Base-by-base conservation (phyloP, 2,329 filamentous ascomycete genomes). In the Ampelomyces quisqualis region DNA sequence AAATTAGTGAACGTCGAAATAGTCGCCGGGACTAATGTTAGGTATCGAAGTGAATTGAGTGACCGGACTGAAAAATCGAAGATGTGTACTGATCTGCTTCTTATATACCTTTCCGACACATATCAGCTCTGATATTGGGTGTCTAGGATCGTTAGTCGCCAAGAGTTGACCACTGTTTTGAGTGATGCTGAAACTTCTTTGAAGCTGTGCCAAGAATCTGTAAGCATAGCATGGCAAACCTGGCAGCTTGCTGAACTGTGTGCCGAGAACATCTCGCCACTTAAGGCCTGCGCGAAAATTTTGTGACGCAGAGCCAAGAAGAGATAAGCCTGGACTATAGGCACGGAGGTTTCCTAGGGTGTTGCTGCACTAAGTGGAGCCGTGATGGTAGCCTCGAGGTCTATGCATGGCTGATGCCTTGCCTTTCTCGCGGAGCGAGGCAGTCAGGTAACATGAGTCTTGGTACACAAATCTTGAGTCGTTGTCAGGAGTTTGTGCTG, bases 181-280 rank as follows among this genome's bases (percentile, higher is more conserved):
- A 51, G 39, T 48, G 52, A 55, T 50, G 45, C 63, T 67, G 64
- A 68, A 68, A 68, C 64, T 65, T 67, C 57, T 53, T 43, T 67
- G 64, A 67, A 57, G 63, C 64, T 51, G 45, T 49, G 64, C 64
- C 64, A 67, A 67, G 62, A 51, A 31, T 17, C 35, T 37, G 45
- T 47, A 58, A 55, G 53, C 48, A 51, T 46, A 55, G 49, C 53
- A 55, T 55, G 50, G 60, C 49, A 58, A 47, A 43, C 41, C 34
- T 51, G 45, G 46, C 48, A 54, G 38, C 47, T 40, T 40, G 33
- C 36, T 43, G 41, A 40, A 37, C 35, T 38, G 34, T 18, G 31
- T 49, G 60, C 62, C 60, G 65, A 65, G 60, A 36, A 34, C 29
- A 29, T 55, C 38, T 47, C 46, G 51, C 53, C 38, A 55, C 64